These are phyloP conservation scores for Arthrinium phaeospermum DNA, from an alignment of 2,329 filamentous ascomycete genomes.

Conservation along the genomic window DNA sequence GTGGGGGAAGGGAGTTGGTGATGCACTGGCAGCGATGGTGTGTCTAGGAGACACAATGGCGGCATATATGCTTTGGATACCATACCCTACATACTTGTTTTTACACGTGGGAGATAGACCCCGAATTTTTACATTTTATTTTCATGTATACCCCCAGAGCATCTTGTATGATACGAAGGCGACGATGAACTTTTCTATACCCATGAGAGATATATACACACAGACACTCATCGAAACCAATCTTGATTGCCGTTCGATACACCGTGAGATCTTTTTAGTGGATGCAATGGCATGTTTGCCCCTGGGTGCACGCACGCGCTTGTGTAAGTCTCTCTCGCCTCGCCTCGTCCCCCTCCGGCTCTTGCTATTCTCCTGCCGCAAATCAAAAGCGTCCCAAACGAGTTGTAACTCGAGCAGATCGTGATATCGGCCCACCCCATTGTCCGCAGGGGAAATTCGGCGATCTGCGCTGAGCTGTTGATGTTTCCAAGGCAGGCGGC, in stretches of 20 bases:
- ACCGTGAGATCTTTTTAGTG: background rate
- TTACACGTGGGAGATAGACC: background rate
- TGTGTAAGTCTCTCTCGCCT: background rate
- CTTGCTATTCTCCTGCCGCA: background rate
- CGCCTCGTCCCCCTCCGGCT: background rate
- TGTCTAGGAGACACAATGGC: background rate
- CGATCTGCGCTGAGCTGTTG: background rate
- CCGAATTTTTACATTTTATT: background rate
- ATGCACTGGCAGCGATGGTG: background rate
- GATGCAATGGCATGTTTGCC: background rate
- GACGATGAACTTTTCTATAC: background rate
- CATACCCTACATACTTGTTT: background rate
- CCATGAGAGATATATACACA: background rate
- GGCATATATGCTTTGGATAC: background rate
- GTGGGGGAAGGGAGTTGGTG: background rate
- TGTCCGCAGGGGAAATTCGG: background rate
- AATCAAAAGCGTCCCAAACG: background rate
- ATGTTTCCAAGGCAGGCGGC: background rate
- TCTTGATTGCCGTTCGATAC: background rate
- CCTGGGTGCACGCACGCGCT: background rate
- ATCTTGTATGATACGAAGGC: background rate
- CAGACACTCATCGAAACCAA: background rate
- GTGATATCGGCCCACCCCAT: background rate
- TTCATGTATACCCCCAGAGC: constrained; percentile 15
- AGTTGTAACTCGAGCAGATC: background rate